Evolutionary conservation across 768 basidiomycete genomes (phyloP).

Genomic region (Coprinopsis strossmayeri): DNA sequence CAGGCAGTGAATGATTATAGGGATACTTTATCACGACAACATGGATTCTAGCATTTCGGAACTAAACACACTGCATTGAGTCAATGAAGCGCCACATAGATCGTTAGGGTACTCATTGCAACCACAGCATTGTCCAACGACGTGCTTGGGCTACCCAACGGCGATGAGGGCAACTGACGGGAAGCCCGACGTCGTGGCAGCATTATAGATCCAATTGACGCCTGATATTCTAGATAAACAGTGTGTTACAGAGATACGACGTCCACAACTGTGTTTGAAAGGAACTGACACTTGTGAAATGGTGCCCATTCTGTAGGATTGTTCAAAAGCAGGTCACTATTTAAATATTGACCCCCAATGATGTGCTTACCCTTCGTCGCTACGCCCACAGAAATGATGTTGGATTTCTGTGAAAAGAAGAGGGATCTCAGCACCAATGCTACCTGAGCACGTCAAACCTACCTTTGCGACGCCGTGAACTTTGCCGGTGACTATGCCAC

Average conservation of each 20-base stretch:
- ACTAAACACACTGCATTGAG: conserved; percentile 10
- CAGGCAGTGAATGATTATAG: background rate
- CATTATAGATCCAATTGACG: conserved; percentile 19
- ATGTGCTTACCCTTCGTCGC: conserved; percentile 22
- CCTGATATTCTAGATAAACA: conserved; percentile 15
- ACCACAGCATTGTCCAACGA: conserved; percentile 24
- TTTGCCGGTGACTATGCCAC: background rate
- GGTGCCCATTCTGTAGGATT: conserved; percentile 2
- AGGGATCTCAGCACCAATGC: background rate
- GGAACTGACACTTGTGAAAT: conserved; percentile 10
- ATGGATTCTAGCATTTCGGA: conserved; percentile 22
- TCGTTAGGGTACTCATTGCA: background rate
- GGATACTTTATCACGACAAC: conserved; percentile 17
- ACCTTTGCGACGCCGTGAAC: conserved; percentile 28
- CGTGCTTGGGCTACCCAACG: conserved; percentile 20
- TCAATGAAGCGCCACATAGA: background rate
- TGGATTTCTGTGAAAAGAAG: conserved; percentile 19
- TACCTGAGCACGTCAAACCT: background rate
- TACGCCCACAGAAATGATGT: conserved; percentile 34
- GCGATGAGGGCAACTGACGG: conserved; percentile 25
- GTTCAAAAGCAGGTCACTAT: background rate
- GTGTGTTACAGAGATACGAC: background rate
- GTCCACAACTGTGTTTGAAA: background rate
- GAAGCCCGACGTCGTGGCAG: conserved; percentile 11
- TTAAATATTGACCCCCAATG: no score